Percentiles rank a stretch among this genome's conserved stretches.
Conservation (phyloP, 192 early-diverging fungal genomes). For the Linnemannia exigua region DNA sequence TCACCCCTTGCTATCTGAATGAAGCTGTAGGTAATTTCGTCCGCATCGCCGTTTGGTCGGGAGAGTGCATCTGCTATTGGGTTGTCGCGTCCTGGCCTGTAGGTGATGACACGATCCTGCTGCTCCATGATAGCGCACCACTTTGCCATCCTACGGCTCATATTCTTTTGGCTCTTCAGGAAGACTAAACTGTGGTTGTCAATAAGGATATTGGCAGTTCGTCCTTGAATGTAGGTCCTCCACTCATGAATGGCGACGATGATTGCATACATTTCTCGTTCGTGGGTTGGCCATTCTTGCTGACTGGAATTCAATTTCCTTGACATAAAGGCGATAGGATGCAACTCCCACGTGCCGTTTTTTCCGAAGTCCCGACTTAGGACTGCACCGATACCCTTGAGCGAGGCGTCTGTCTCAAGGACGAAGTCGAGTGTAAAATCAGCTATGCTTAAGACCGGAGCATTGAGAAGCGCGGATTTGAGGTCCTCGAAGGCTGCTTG, state of each 20-base stretch:
- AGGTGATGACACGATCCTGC: constrained; percentile 9
- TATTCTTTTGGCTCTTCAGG: neutral
- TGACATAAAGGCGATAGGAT: neutral
- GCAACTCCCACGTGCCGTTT: neutral
- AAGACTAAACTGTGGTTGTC: constrained; percentile 17
- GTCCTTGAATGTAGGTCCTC: neutral
- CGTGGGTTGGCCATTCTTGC: neutral
- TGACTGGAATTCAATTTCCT: neutral
- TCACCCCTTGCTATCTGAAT: neutral
- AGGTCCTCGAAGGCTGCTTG: constrained; percentile 9
- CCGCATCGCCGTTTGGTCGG: neutral
- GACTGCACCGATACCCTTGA: too few species aligned
- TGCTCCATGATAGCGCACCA: constrained; percentile 15
- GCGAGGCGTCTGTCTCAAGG: too few species aligned
- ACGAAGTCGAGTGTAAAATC: neutral
- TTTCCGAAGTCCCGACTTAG: too few species aligned
- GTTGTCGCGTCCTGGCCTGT: constrained; percentile 17
- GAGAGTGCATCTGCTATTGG: constrained; percentile 10
- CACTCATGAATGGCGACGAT: neutral
- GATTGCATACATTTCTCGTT: neutral
- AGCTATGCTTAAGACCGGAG: neutral
- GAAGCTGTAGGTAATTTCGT: neutral
- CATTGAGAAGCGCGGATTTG: neutral
- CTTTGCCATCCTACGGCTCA: constrained; percentile 13
- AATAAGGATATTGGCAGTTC: constrained; percentile 8